Conservation (phyloP, 208 protist species). For the Trypanosoma scelopori region DNA sequence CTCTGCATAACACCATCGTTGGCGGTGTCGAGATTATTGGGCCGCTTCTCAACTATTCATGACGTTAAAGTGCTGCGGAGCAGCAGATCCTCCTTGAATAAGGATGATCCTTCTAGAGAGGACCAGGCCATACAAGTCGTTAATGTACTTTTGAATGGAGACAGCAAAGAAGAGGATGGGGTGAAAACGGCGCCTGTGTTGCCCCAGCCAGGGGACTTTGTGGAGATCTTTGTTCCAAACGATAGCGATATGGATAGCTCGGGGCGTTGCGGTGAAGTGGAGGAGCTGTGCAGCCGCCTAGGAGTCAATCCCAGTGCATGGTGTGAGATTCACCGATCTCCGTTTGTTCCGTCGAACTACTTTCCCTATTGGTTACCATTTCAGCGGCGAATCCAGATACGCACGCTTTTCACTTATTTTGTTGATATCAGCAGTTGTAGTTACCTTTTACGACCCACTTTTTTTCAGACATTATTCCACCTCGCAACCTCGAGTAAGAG, state of each 20-base stretch:
- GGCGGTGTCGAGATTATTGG: slow-evolving; percentile 23
- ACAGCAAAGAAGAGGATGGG: background rate
- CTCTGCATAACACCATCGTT: slow-evolving; percentile 6
- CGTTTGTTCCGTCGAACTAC: slow-evolving; percentile 74
- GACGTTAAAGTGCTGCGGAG: slow-evolving; percentile 10
- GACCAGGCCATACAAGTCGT: slow-evolving; percentile 24
- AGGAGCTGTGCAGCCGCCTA: slow-evolving; percentile 56
- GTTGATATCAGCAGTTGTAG: slow-evolving; percentile 82
- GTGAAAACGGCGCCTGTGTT: background rate
- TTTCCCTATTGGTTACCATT: slow-evolving; percentile 85
- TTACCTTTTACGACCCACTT: slow-evolving; percentile 71
- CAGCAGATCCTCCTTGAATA: slow-evolving; percentile 7
- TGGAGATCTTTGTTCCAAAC: slow-evolving; percentile 82
- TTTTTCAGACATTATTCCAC: slow-evolving; percentile 72
- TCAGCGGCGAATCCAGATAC: slow-evolving; percentile 54
- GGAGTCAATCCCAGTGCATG: slow-evolving; percentile 42
- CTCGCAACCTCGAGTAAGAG: slow-evolving; percentile 37
- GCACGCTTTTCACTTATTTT: slow-evolving; percentile 68
- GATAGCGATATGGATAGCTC: slow-evolving; percentile 29
- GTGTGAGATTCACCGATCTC: slow-evolving; percentile 73
- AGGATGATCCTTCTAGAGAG: background rate
- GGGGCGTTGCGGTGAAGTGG: slow-evolving; percentile 31
- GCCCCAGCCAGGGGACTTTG: slow-evolving; percentile 57
- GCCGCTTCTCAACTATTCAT: slow-evolving; percentile 22
- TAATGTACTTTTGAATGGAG: slow-evolving; percentile 15